Conservation (phyloP, 2,329 filamentous ascomycete genomes). For the Arthrobotrys pseudoclavata region DNA sequence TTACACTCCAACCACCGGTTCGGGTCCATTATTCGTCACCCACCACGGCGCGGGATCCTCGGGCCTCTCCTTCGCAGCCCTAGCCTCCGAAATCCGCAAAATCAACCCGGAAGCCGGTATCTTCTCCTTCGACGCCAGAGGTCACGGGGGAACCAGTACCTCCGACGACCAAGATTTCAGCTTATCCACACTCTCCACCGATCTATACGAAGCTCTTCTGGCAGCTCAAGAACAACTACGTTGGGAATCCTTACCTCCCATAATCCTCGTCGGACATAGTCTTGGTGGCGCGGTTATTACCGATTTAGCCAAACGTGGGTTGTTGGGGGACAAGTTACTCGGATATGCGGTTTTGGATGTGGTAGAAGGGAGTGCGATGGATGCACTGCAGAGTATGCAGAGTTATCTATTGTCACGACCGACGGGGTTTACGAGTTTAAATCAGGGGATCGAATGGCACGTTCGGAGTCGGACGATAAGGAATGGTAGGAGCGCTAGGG, state of each 20-base stretch:
- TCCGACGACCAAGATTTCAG: slow-evolving; percentile 73
- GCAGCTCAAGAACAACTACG: slow-evolving; percentile 77
- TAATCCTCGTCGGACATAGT: slow-evolving; percentile 90
- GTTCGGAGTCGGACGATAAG: slow-evolving; percentile 87
- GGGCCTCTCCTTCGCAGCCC: slow-evolving; percentile 88
- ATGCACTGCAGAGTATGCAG: slow-evolving; percentile 94
- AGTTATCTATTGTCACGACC: slow-evolving; percentile 88
- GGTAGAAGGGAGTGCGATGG: slow-evolving; percentile 94
- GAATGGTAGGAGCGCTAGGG: slow-evolving; percentile 84
- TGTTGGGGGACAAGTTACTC: slow-evolving; percentile 77
- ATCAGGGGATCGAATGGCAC: slow-evolving; percentile 93
- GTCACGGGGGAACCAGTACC: slow-evolving; percentile 74
- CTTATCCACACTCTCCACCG: slow-evolving; percentile 78
- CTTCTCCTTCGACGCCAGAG: slow-evolving; percentile 85
- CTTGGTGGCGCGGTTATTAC: slow-evolving; percentile 93
- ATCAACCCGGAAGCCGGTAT: slow-evolving; percentile 84
- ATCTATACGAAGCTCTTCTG: slow-evolving; percentile 71
- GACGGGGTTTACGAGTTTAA: slow-evolving; percentile 79
- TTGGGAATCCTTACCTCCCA: slow-evolving; percentile 80
- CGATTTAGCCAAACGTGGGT: slow-evolving; percentile 78
- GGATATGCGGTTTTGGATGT: slow-evolving; percentile 94
- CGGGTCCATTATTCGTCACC: slow-evolving; percentile 87
- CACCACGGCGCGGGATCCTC: slow-evolving; percentile 97
- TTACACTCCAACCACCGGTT: slow-evolving; percentile 81
- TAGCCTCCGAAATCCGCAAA: slow-evolving; percentile 82